Percentiles rank a stretch among this genome's conserved stretches.
These are phyloP conservation scores for Amylocarpus encephaloides DNA, from an alignment of 2,329 filamentous ascomycete genomes.

Conservation along the genomic window DNA sequence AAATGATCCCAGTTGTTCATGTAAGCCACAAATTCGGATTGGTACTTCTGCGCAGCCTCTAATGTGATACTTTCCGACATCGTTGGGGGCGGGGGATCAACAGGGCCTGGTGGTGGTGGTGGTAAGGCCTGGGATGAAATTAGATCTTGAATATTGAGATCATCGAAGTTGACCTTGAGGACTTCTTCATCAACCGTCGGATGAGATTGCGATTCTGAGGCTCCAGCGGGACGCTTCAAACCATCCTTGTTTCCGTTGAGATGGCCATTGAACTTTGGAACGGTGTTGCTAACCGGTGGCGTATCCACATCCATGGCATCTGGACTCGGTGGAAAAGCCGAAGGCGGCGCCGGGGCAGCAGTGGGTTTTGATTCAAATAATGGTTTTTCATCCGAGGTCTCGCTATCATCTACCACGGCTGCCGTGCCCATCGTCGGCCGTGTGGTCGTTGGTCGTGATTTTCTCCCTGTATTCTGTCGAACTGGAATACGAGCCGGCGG, in stretches of 20 bases:
- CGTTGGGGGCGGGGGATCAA: slow-evolving; percentile 32
- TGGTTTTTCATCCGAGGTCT: slow-evolving; percentile 25
- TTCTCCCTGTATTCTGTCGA: slow-evolving; percentile 8
- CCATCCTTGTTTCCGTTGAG: slow-evolving; percentile 49
- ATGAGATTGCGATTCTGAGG: slow-evolving; percentile 12
- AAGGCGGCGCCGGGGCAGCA: slow-evolving; percentile 10
- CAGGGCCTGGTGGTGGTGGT: slow-evolving; percentile 37
- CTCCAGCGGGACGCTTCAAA: slow-evolving; percentile 38
- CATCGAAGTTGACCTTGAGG: slow-evolving; percentile 40
- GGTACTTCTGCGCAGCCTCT: slow-evolving; percentile 44
- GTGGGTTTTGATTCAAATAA: slow-evolving; percentile 18
- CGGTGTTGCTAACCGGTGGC: slow-evolving; percentile 32
- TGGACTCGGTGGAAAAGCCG: slow-evolving; percentile 35
- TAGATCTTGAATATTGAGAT: slow-evolving; percentile 38
- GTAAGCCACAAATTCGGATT: slow-evolving; percentile 48
- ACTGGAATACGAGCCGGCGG: slow-evolving; percentile 14
- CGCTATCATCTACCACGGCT: slow-evolving; percentile 24
- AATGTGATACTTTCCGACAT: slow-evolving; percentile 36
- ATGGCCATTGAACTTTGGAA: slow-evolving; percentile 44
- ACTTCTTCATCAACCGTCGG: slow-evolving; percentile 19
- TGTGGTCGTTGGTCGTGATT: slow-evolving; percentile 15
- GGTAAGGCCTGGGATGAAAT: slow-evolving; percentile 47
- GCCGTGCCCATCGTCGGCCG: slow-evolving; percentile 27
- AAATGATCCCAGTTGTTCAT: slow-evolving; percentile 46
- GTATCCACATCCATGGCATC: slow-evolving; percentile 62